Percentiles rank a stretch among this genome's conserved stretches.
phyloP scores from a whole-genome alignment of 2,329 filamentous ascomycete species.

The Hypoxylon sp. region DNA sequence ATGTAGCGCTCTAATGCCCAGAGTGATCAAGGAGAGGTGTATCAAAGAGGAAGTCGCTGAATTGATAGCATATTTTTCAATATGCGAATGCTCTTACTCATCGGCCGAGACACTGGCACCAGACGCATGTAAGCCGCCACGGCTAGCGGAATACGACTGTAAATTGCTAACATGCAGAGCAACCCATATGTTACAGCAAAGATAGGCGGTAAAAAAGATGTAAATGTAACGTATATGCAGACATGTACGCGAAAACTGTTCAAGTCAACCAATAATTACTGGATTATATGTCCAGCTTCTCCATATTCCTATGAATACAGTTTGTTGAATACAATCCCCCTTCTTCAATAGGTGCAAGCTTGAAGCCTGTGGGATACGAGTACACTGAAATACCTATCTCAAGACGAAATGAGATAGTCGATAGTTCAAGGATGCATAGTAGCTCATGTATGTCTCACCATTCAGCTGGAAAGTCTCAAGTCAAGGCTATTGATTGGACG shows the following conservation, averaged over 20 bases:
- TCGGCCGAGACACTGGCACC: not conserved
- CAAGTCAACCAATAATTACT: no score
- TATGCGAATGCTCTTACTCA: not conserved
- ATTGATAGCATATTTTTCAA: not conserved
- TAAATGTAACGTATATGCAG: not conserved
- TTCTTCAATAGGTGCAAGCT: not conserved
- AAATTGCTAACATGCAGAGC: conserved; percentile 11
- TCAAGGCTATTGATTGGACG: conserved; percentile 17
- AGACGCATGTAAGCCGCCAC: conserved; percentile 2
- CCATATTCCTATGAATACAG: not conserved
- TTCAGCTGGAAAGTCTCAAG: conserved; percentile 22
- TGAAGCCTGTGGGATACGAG: not conserved
- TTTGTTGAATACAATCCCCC: not conserved
- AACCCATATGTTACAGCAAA: conserved; percentile 2
- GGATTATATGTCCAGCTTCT: not conserved
- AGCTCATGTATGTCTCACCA: conserved; percentile 35
- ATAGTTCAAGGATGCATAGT: conserved; percentile 12
- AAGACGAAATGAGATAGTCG: not conserved
- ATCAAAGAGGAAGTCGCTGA: not conserved
- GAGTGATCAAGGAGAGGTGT: not conserved
- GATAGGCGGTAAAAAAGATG: conserved; percentile 10
- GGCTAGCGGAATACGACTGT: conserved; percentile 9
- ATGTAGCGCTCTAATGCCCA: not conserved
- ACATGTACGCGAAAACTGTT: not conserved
- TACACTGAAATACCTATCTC: not conserved